phyloP scores from a whole-genome alignment of 129 eudicot species.

The Flaveria bidentis region DNA sequence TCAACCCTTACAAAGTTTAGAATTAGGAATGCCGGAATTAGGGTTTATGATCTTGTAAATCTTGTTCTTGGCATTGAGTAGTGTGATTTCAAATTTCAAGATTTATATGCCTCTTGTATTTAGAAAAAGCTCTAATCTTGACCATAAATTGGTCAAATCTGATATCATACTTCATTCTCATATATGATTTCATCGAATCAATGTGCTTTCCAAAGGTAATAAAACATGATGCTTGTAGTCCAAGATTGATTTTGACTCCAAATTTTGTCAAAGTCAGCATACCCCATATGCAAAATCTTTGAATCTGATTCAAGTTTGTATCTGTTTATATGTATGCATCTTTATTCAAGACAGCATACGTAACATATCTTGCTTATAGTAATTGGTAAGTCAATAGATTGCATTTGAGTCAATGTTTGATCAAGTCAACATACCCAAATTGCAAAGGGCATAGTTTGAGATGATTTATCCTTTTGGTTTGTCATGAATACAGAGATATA shows the following conservation, averaged over 20 bases:
- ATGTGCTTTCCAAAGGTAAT: slow-evolving; percentile 36
- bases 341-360: no score
- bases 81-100: slow-evolving; percentile 40
- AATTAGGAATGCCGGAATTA: slow-evolving; percentile 39
- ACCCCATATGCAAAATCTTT: background rate
- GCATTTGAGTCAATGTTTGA: slow-evolving; percentile 9
- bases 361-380: no score
- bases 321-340: no score
- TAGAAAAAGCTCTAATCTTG: slow-evolving; percentile 33
- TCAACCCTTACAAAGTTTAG: slow-evolving; percentile 7
- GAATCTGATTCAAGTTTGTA: no score
- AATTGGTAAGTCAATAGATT: background rate
- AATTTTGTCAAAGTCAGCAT: slow-evolving; percentile 19
- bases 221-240: background rate
- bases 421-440: slow-evolving; percentile 18
- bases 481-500: slow-evolving; percentile 28
- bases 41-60: slow-evolving; percentile 25
- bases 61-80: slow-evolving; percentile 33
- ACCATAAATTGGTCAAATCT: slow-evolving; percentile 37
- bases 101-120: slow-evolving; percentile 26
- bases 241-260: background rate
- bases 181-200: slow-evolving; percentile 25
- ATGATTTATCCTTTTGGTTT: background rate
- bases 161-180: slow-evolving; percentile 26
- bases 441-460: slow-evolving; percentile 14